A percentile compares a stretch with the other conserved stretches of the same genome.
These are phyloP conservation scores for Nemania sp. DNA, from an alignment of 2,329 filamentous ascomycete species.

Conservation along the genomic window DNA sequence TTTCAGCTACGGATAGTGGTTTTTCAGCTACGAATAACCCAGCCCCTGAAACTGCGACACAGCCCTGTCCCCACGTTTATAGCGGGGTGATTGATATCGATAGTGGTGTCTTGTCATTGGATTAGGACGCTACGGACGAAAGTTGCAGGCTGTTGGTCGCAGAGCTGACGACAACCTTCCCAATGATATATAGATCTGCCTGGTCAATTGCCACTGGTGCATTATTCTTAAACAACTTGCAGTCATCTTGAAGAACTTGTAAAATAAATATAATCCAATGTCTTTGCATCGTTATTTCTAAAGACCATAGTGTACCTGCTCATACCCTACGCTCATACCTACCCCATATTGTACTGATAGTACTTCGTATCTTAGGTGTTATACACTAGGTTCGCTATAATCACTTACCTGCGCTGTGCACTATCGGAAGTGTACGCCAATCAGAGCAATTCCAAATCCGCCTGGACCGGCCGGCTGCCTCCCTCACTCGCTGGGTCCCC, in stretches of 20 bases:
- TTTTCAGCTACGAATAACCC: too few relatives aligned
- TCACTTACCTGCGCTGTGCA: not conserved
- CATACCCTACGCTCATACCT: not conserved
- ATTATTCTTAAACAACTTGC: too few relatives aligned
- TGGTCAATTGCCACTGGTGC: too few relatives aligned
- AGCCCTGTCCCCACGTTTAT: slow-evolving; percentile 17
- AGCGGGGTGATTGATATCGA: slow-evolving; percentile 7
- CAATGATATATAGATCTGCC: not conserved
- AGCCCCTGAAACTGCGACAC: slow-evolving; percentile 19
- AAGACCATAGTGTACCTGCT: not conserved
- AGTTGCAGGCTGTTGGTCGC: slow-evolving; percentile 14
- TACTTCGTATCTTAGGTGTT: too few relatives aligned
- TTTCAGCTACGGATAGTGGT: too few relatives aligned
- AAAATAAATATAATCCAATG: too few relatives aligned
- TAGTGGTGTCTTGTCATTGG: too few relatives aligned
- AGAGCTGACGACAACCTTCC: slow-evolving; percentile 33
- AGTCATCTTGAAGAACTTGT: too few relatives aligned
- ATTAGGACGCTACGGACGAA: not conserved
- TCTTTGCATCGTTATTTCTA: too few relatives aligned
- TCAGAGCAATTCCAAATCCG: not conserved
- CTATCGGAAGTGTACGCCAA: not conserved
- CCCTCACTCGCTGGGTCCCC: too few relatives aligned
- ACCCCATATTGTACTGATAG: too few relatives aligned
- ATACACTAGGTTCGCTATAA: too few relatives aligned
- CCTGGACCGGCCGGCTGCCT: slow-evolving; percentile 12